phyloP scores from a whole-genome alignment of 176 grass and related monocot species.

The Carex kokanica region DNA sequence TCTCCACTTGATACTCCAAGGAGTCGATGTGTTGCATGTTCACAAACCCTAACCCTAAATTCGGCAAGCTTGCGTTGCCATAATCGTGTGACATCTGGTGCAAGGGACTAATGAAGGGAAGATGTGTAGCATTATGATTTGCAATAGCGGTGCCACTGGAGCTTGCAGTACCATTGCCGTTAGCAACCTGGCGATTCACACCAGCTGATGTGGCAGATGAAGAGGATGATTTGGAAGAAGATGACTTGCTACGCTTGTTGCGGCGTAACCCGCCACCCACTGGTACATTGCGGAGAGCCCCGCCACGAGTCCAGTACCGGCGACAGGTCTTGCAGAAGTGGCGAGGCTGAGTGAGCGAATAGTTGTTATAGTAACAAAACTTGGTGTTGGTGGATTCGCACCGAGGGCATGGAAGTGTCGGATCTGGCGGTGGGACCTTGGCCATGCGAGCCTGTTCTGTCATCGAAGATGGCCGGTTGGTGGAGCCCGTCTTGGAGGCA shows the following conservation, averaged over 20 bases:
- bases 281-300: slow-evolving; percentile 87
- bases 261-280: slow-evolving; percentile 89
- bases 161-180: slow-evolving; percentile 35
- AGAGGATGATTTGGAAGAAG: slow-evolving; percentile 47
- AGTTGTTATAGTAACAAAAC: slow-evolving; percentile 99
- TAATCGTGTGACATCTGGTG: slow-evolving; percentile 34
- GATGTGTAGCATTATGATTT: slow-evolving; percentile 12
- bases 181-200: slow-evolving; percentile 35
- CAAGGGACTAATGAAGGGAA: slow-evolving; percentile 39
- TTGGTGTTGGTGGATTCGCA: slow-evolving; percentile 98
- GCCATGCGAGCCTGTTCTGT: slow-evolving; percentile 66
- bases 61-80: slow-evolving; percentile 24
- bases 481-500: slow-evolving; percentile 4
- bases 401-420: slow-evolving; percentile 78
- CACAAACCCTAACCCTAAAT: slow-evolving; percentile 50
- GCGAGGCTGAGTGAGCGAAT: slow-evolving; percentile 98
- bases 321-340: slow-evolving; percentile 99
- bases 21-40: slow-evolving; percentile 38
- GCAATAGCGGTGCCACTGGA: slow-evolving; percentile 33
- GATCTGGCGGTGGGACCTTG: slow-evolving; percentile 76
- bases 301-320: slow-evolving; percentile 98
- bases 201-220: slow-evolving; percentile 65
- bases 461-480: slow-evolving; percentile 48
- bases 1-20: slow-evolving; percentile 48
- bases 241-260: slow-evolving; percentile 82